Percentiles rank a stretch among this genome's conserved stretches.
phyloP scores from a whole-genome alignment of 352 stramenopile species.

The Phytophthora uliginosa region DNA sequence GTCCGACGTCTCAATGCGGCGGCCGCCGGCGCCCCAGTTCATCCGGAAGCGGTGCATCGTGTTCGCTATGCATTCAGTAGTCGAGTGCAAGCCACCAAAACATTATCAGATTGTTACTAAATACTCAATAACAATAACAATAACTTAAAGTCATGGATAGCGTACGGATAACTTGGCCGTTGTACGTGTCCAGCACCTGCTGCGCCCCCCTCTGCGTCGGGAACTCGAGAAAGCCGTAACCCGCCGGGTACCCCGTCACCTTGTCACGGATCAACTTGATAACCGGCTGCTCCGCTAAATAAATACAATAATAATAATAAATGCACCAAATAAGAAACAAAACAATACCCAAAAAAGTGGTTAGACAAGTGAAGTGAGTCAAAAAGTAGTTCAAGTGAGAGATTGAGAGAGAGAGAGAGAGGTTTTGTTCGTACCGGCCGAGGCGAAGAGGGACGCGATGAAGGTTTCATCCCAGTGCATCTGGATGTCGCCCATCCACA shows the following conservation, averaged over 20 bases:
- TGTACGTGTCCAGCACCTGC: conserved; percentile 87
- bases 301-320: neutral
- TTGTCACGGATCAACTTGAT: conserved; percentile 95
- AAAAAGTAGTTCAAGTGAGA: neutral
- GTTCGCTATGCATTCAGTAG: conserved; percentile 61
- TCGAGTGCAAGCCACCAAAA: conserved; percentile 1
- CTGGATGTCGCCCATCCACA: conserved; percentile 94
- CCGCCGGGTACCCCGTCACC: conserved; percentile 86
- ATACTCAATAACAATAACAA: neutral
- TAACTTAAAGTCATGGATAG: neutral
- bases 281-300: conserved; percentile 77
- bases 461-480: conserved; percentile 93
- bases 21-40: conserved; percentile 92
- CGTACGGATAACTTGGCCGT: conserved; percentile 90
- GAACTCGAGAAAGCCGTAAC: conserved; percentile 95
- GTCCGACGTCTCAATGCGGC: conserved; percentile 84
- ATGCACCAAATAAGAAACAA: conserved; percentile 10
- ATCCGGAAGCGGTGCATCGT: conserved; percentile 92
- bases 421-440: conserved; percentile 51
- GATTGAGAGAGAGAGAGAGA: no score
- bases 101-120: conserved; percentile 18
- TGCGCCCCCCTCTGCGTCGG: conserved; percentile 82
- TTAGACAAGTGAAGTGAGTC: conserved; percentile 1
- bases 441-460: conserved; percentile 86
- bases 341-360: neutral